Evolutionary conservation across 2,329 filamentous ascomycete genomes (phyloP).

Genomic region (Penicillium sp.): DNA sequence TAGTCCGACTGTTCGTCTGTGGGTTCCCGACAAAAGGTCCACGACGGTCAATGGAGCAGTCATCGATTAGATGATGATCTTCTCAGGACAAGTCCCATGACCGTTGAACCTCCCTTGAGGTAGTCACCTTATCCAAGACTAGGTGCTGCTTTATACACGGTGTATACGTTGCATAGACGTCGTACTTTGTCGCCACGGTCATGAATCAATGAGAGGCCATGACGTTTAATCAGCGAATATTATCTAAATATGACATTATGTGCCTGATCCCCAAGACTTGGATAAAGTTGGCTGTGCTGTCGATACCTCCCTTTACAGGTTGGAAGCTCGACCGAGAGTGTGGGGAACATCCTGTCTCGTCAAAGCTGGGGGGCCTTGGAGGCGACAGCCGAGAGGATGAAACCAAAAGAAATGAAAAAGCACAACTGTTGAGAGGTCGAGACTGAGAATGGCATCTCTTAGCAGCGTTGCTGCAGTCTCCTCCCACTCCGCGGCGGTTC

Average conservation of each 20-base stretch:
- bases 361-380: not conserved
- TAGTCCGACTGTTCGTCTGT: not conserved
- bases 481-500: not conserved
- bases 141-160: not conserved
- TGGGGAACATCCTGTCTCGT: not conserved
- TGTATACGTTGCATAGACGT: not conserved
- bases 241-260: slow-evolving; percentile 1
- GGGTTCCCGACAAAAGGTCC: not conserved
- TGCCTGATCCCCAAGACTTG: not conserved
- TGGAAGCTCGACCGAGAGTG: not conserved
- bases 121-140: not conserved
- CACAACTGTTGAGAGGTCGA: not conserved
- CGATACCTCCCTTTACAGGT: not conserved
- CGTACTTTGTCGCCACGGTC: not conserved
- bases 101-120: not conserved
- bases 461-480: not conserved
- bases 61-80: slow-evolving; percentile 2
- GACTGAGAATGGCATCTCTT: not conserved
- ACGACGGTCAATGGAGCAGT: not conserved
- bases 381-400: not conserved
- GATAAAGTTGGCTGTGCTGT: not conserved
- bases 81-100: not conserved
- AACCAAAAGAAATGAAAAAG: not conserved
- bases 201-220: not conserved
- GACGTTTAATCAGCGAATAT: not conserved